Conservation (phyloP, 176 grass and related monocot species). For the Zea mays region DNA sequence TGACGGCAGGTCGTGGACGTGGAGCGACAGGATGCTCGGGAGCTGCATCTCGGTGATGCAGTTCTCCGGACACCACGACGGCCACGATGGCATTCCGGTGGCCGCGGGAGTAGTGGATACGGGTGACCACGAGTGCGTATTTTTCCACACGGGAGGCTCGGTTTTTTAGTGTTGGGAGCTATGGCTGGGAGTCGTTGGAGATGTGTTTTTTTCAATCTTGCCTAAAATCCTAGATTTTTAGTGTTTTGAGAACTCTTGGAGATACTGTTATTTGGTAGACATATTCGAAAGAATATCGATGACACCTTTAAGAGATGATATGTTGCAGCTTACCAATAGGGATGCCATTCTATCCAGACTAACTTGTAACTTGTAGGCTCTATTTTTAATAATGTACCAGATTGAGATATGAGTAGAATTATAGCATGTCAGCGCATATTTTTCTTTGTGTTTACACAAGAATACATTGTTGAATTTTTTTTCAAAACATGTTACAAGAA, state of each 20-base stretch:
- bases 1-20: slow-evolving; percentile 58
- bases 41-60: slow-evolving; percentile 20
- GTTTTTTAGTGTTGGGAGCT: no score
- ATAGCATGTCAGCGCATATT: neutral
- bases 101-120: slow-evolving; percentile 50
- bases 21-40: slow-evolving; percentile 49
- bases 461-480: neutral
- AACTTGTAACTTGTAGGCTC: neutral
- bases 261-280: neutral
- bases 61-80: slow-evolving; percentile 23
- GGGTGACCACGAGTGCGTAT: no score
- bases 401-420: neutral
- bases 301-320: slow-evolving; percentile 1
- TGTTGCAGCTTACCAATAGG: neutral
- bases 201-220: no score
- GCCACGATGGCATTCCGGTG: slow-evolving; percentile 31
- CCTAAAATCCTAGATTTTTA: no score
- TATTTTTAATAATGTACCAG: neutral
- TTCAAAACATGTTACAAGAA: slow-evolving; percentile 9
- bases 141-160: no score
- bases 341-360: neutral
- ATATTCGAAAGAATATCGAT: slow-evolving; percentile 6
- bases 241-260: no score
- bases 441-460: neutral
- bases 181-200: no score